These are phyloP conservation scores for Prunus mongolica DNA, from an alignment of 306 rosid species.

Conservation along the genomic window DNA sequence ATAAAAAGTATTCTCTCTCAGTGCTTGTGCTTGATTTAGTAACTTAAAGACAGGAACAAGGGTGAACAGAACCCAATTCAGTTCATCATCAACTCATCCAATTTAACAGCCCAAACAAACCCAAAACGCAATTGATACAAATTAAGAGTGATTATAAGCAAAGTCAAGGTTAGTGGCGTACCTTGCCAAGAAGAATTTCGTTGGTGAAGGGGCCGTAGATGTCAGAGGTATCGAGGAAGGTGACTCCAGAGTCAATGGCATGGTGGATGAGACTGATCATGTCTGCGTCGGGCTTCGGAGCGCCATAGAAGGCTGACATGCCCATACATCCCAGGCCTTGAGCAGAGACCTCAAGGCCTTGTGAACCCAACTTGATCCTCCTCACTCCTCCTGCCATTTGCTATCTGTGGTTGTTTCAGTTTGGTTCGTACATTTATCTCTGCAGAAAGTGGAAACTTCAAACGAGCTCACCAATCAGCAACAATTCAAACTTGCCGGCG, in stretches of 20 bases:
- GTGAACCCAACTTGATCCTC: slow-evolving; percentile 52
- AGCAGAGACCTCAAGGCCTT: slow-evolving; percentile 49
- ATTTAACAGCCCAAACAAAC: neutral
- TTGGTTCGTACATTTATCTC: too few relatives aligned
- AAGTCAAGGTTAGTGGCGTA: neutral
- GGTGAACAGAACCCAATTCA: neutral
- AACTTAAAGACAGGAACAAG: too few relatives aligned
- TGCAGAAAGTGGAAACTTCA: too few relatives aligned
- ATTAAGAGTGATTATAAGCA: neutral
- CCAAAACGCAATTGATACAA: neutral
- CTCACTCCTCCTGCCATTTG: slow-evolving; percentile 39
- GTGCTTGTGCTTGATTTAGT: too few relatives aligned
- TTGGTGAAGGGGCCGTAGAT: slow-evolving; percentile 48
- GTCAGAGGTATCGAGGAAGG: slow-evolving; percentile 57
- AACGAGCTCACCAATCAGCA: too few relatives aligned
- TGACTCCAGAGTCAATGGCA: slow-evolving; percentile 44
- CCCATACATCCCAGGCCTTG: slow-evolving; percentile 66
- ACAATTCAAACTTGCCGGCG: too few relatives aligned
- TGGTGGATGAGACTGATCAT: slow-evolving; percentile 59
- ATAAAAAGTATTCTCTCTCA: too few relatives aligned
- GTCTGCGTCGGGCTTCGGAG: slow-evolving; percentile 50
- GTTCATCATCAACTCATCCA: neutral
- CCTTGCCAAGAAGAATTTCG: slow-evolving; percentile 55
- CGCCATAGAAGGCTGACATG: slow-evolving; percentile 55
- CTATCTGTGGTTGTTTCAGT: neutral